phyloP scores from a whole-genome alignment of 306 rosid species.

The Biancaea sappan region DNA sequence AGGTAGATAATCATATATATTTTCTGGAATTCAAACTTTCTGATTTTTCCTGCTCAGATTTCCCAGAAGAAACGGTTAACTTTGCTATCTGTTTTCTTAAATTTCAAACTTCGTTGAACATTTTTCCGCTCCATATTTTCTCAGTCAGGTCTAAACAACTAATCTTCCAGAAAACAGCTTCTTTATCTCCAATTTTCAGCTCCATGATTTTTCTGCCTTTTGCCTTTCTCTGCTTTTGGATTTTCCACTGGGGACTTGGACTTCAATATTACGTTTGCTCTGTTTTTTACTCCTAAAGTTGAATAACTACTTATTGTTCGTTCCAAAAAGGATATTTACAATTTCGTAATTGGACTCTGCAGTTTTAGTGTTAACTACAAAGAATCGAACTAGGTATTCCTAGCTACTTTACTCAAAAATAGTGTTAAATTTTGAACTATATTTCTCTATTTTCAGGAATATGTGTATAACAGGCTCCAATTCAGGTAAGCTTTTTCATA shows the following conservation, averaged over 20 bases:
- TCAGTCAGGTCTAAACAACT: background rate
- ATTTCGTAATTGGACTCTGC: no score
- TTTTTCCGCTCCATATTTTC: background rate
- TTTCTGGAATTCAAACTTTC: background rate
- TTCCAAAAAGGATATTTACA: no score
- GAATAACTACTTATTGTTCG: no score
- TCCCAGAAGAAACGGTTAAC: background rate
- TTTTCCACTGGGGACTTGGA: constrained; percentile 7
- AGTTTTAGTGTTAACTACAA: no score
- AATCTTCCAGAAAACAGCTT: constrained; percentile 21
- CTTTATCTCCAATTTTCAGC: background rate
- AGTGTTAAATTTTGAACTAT: constrained; percentile 1
- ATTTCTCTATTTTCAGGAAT: constrained; percentile 74
- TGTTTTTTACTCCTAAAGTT: background rate
- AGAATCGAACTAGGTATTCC: no score
- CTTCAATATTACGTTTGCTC: background rate
- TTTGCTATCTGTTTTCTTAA: constrained; percentile 28
- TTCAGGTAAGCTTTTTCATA: constrained; percentile 60
- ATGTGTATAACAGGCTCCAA: constrained; percentile 92
- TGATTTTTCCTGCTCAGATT: background rate
- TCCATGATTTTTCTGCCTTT: constrained; percentile 15
- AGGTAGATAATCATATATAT: constrained; percentile 47
- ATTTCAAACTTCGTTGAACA: background rate
- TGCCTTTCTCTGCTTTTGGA: constrained; percentile 28
- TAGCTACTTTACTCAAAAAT: background rate